Evolutionary conservation across 2,329 filamentous ascomycete genomes (phyloP), one percentile per base, ranked within the genome.

Genomic region (Trichoderma gracile): DNA sequence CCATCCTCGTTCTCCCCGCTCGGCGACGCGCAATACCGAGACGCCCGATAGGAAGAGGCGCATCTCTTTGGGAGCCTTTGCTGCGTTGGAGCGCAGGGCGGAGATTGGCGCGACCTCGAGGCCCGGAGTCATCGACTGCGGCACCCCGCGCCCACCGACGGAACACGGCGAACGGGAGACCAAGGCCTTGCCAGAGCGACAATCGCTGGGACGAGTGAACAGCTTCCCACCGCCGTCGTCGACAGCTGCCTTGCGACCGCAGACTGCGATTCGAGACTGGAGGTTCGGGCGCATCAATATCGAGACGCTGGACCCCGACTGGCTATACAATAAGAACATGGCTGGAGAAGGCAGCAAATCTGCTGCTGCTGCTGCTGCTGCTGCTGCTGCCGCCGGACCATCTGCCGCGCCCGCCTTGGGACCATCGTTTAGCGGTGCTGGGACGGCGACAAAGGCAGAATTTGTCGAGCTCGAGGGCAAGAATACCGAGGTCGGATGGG

Each of bases 401-500:
- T 80, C 71, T 74, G 85, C 76, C 73, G 85, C 76, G 75, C 84
- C 74, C 69, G 82, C 74, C 70, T 73, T 87, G 14, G 85, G 84
- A 0, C 85, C 84, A 0, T 83, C 78, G 27, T 79, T 85, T 58
- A 81, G 82, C 9, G 81, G 82, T 27, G 83, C 86, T 6, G 91
- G 90, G 6, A 86, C 89, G 57, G 89, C 91, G 65, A 96, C 93
- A 1, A 97, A 93, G 75, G 95, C 92, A 5, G 84, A 86, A 67
- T 96, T 89, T 73, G 79, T 91, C 21, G 88, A 90, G 0, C 81
- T 94, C 1, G 85, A 89, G 63, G 85, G 87, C 17, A 86, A 83
- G 70, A 86, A 89, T 62, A 92, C 92, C 0, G 90, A 96, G 66
- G 82, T 93, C 1, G 91, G 92, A 47, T 97, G 92, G 89, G 95